A percentile compares a stretch with the other conserved stretches of the same genome.
Conservation (phyloP, 2,329 filamentous ascomycete species). For the Claviceps purpurea region DNA sequence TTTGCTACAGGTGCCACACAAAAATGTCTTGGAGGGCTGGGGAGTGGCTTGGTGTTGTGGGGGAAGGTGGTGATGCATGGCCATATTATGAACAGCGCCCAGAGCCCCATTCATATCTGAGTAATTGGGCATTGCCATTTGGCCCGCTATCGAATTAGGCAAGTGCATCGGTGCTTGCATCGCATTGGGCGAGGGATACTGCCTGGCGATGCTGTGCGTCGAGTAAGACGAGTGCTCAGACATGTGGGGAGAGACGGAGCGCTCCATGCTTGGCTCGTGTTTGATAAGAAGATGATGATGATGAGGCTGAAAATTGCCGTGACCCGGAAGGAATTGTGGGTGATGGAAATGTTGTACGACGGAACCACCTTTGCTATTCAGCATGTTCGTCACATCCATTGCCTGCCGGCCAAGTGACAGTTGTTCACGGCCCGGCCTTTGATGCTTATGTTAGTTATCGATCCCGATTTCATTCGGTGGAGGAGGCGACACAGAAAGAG, state of each 20-base stretch:
- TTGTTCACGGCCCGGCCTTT: slow-evolving; percentile 23
- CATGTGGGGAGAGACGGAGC: slow-evolving; percentile 44
- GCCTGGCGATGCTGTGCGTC: slow-evolving; percentile 31
- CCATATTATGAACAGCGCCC: slow-evolving; percentile 22
- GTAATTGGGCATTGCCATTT: slow-evolving; percentile 29
- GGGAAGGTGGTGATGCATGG: slow-evolving; percentile 25
- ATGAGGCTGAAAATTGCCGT: slow-evolving; percentile 18
- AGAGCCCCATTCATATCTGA: slow-evolving; percentile 21
- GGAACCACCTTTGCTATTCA: slow-evolving; percentile 33
- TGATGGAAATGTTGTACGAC: slow-evolving; percentile 14
- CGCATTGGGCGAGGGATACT: slow-evolving; percentile 39
- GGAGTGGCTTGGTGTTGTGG: slow-evolving; percentile 20
- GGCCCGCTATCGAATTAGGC: slow-evolving; percentile 26
- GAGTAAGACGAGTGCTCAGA: slow-evolving; percentile 47
- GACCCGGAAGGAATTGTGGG: slow-evolving; percentile 17
- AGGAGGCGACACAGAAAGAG: neutral
- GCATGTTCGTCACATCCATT: slow-evolving; percentile 40
- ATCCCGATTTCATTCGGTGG: neutral
- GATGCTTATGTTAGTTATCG: slow-evolving; percentile 4
- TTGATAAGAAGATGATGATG: slow-evolving; percentile 22
- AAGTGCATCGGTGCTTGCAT: slow-evolving; percentile 39
- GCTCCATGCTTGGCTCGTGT: slow-evolving; percentile 31
- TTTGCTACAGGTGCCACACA: slow-evolving; percentile 81
- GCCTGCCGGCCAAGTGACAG: slow-evolving; percentile 33
- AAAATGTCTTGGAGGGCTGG: slow-evolving; percentile 54